Base-by-base conservation (phyloP, 202 grass and related monocot genomes). In the Carex arenaria region DNA sequence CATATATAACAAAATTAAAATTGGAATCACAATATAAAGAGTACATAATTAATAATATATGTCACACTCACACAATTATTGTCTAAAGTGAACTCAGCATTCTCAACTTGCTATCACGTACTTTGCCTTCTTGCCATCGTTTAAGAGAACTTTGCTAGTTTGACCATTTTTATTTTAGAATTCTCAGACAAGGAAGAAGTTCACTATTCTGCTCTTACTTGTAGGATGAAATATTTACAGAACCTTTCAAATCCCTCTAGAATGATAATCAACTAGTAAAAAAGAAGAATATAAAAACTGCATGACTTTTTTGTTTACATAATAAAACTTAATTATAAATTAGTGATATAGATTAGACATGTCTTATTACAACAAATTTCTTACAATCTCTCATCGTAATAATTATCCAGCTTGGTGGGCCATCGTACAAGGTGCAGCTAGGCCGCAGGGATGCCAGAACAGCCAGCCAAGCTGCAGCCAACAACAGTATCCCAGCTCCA, bases 391-490 rank as follows among this genome's bases (percentile, higher is more conserved):
- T 61, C 4, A 3, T 66, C 20, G 23, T 43, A 84, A 60, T 72
- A 7, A 61, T 11, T 65, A 1, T 72, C 80, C 87, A 97, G 92
- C 82, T 95, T 7, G 89, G 91, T 43, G 95, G 95, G 0, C 71
- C 83, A 20, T 93, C 86, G n/a, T 98, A 95, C 86, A 0, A 79
- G 19, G 91, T 98, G 83, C 86, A 34, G 15, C 76, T 95, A 57
- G 95, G 95, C 10, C 80, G 92, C 5, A 81, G 93, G 47, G 95
- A 98, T 60, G 65, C 89, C 31, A 80, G 81, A 22, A 80, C 84
- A 56, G 92, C 93, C 54, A 98, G 92, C 89, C 82, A 86, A 86
- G 84, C 64, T 36, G 90, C 85, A 62, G 92, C 95, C 28, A 93
- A 91, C 86, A 84, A 19, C 83, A 90, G 78, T 86, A 95, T 95